Evolutionary conservation across 1,284 basidiomycete species (phyloP).

Genomic region (Xerocomus cyaneibrunnescens): DNA sequence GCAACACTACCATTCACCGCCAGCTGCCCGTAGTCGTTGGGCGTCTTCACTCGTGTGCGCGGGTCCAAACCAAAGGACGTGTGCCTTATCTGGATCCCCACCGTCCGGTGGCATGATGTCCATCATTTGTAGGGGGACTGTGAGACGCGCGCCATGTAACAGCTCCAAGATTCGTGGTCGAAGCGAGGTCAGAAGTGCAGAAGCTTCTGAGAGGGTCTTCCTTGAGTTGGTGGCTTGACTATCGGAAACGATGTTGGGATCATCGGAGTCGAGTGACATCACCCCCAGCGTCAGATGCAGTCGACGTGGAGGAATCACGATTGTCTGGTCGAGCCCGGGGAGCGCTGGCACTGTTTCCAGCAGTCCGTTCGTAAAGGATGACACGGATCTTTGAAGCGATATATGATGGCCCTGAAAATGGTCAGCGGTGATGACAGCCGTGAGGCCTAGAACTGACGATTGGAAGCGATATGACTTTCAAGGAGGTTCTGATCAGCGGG

Average conservation of each 20-base stretch:
- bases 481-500: neutral
- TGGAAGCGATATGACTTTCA: slow-evolving; percentile 45
- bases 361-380: slow-evolving; percentile 48
- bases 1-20: slow-evolving; percentile 38
- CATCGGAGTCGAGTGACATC: slow-evolving; percentile 48
- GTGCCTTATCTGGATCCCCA: slow-evolving; percentile 43
- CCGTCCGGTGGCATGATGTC: slow-evolving; percentile 50
- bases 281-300: slow-evolving; percentile 72
- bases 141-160: slow-evolving; percentile 31
- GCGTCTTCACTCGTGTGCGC: slow-evolving; percentile 24
- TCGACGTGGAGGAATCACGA: slow-evolving; percentile 59
- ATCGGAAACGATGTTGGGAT: neutral
- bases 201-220: slow-evolving; percentile 47
- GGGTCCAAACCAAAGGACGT: slow-evolving; percentile 60
- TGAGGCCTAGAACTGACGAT: slow-evolving; percentile 35
- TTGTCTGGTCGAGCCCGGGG: slow-evolving; percentile 55
- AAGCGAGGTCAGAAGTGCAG: slow-evolving; percentile 48
- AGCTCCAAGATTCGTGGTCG: slow-evolving; percentile 41
- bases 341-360: slow-evolving; percentile 39
- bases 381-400: slow-evolving; percentile 41
- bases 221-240: neutral
- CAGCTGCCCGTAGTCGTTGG: slow-evolving; percentile 38
- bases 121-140: slow-evolving; percentile 49
- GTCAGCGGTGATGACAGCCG: slow-evolving; percentile 6
- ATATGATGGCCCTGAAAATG: slow-evolving; percentile 50